Percentiles rank a stretch among this genome's conserved stretches.
Conservation (phyloP, 129 eudicot genomes). For the Cynara cardunculus region DNA sequence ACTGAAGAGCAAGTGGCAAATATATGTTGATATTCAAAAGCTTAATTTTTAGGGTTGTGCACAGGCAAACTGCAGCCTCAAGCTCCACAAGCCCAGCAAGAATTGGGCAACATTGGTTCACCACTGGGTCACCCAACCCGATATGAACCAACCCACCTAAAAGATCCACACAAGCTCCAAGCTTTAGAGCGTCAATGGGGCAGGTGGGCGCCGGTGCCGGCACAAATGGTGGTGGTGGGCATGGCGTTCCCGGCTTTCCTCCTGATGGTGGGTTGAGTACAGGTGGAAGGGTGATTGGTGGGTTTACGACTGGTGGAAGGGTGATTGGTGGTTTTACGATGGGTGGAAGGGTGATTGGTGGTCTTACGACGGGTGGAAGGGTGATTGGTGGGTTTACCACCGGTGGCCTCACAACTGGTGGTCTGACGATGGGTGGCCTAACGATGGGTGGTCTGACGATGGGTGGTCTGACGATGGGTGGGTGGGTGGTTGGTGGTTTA, state of each 20-base stretch:
- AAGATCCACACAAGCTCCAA: slow-evolving; percentile 89
- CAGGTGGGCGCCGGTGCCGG: slow-evolving; percentile 28
- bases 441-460: not conserved
- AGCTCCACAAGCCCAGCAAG: slow-evolving; percentile 60
- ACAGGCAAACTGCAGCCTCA: slow-evolving; percentile 88
- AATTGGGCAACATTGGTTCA: slow-evolving; percentile 69
- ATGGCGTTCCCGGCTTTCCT: slow-evolving; percentile 31
- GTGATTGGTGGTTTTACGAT: slow-evolving; percentile 2
- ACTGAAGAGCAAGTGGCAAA: slow-evolving; percentile 78
- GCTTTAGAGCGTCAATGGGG: slow-evolving; percentile 70
- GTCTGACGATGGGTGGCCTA: slow-evolving; percentile 6
- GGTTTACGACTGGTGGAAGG: slow-evolving; percentile 22
- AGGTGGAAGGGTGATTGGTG: slow-evolving; percentile 35
- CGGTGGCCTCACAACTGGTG: slow-evolving; percentile 23
- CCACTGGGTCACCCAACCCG: slow-evolving; percentile 72
- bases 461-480: slow-evolving; percentile 24
- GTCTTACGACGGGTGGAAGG: not conserved
- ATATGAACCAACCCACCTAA: slow-evolving; percentile 80
- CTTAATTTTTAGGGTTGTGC: slow-evolving; percentile 73
- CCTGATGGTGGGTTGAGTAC: slow-evolving; percentile 33
- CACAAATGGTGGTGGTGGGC: slow-evolving; percentile 52
- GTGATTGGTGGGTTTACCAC: slow-evolving; percentile 22
- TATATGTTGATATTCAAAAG: slow-evolving; percentile 56
- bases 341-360: slow-evolving; percentile 26
- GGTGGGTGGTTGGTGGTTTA: slow-evolving; percentile 25